These are phyloP conservation scores for Myxozyma monticola DNA, from an alignment of 805 yeast genomes.

Conservation along the genomic window DNA sequence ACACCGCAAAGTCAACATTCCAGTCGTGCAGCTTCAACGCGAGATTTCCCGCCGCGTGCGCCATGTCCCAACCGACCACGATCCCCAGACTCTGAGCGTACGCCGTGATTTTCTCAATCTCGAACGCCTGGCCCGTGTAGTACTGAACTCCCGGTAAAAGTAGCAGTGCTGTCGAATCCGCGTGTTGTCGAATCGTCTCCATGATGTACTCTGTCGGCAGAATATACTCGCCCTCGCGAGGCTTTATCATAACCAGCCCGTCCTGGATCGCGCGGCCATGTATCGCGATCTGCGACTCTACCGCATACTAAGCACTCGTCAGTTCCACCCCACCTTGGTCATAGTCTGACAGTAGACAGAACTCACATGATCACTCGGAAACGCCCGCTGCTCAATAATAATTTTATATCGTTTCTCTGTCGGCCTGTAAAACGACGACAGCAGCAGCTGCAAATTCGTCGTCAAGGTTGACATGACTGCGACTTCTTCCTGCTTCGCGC, in stretches of 20 bases:
- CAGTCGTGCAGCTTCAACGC: slow-evolving; percentile 76
- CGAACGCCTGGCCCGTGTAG: slow-evolving; percentile 87
- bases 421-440: slow-evolving; percentile 76
- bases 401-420: slow-evolving; percentile 57
- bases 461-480: slow-evolving; percentile 88
- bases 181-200: slow-evolving; percentile 52
- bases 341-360: neutral
- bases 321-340: neutral
- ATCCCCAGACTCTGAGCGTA: slow-evolving; percentile 55
- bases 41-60: slow-evolving; percentile 92
- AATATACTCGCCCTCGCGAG: slow-evolving; percentile 57
- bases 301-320: slow-evolving; percentile 55
- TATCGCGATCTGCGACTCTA: slow-evolving; percentile 66
- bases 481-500: slow-evolving; percentile 73
- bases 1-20: slow-evolving; percentile 89
- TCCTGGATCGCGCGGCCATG: slow-evolving; percentile 55
- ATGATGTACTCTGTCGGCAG: slow-evolving; percentile 66
- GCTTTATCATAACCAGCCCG: slow-evolving; percentile 63
- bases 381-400: slow-evolving; percentile 80
- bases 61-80: slow-evolving; percentile 87
- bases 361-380: slow-evolving; percentile 74
- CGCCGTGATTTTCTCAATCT: slow-evolving; percentile 67
- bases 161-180: slow-evolving; percentile 66
- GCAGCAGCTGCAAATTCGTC: slow-evolving; percentile 70
- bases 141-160: slow-evolving; percentile 88